Conservation (phyloP, 352 stramenopile genomes). For the Pythium aquatile region DNA sequence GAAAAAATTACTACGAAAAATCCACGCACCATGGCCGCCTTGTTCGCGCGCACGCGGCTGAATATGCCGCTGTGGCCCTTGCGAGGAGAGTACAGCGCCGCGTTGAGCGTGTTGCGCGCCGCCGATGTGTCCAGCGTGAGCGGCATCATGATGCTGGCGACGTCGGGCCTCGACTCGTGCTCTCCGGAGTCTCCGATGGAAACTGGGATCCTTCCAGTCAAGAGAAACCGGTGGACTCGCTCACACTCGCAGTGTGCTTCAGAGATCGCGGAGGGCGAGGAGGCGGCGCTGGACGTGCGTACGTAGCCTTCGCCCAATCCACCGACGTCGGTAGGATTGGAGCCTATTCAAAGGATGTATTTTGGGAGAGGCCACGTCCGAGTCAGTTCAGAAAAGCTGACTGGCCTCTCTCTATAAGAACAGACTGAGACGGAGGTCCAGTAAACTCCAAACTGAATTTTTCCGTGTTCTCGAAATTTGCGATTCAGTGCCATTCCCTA, state of each 20-base stretch:
- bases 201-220: not conserved
- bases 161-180: too few relatives aligned
- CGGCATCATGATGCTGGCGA: slow-evolving; percentile 9
- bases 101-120: slow-evolving; percentile 20
- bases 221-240: not conserved
- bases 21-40: slow-evolving; percentile 26
- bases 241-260: not conserved
- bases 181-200: not conserved
- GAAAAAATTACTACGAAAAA: not conserved
- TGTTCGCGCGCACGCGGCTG: slow-evolving; percentile 28
- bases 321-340: not conserved
- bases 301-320: not conserved
- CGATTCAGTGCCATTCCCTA: not conserved
- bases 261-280: slow-evolving; percentile 3
- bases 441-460: not conserved
- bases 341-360: not conserved
- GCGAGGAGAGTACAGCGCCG: slow-evolving; percentile 28
- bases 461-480: not conserved
- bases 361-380: not conserved
- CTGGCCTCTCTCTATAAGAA: slow-evolving; percentile 17
- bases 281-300: not conserved
- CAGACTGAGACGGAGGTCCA: slow-evolving; percentile 9
- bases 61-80: slow-evolving; percentile 30
- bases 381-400: slow-evolving; percentile 12
- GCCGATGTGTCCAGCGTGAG: slow-evolving; percentile 21